Base-by-base conservation (phyloP, 1,284 basidiomycete species). In the Xanthoconium separans region DNA sequence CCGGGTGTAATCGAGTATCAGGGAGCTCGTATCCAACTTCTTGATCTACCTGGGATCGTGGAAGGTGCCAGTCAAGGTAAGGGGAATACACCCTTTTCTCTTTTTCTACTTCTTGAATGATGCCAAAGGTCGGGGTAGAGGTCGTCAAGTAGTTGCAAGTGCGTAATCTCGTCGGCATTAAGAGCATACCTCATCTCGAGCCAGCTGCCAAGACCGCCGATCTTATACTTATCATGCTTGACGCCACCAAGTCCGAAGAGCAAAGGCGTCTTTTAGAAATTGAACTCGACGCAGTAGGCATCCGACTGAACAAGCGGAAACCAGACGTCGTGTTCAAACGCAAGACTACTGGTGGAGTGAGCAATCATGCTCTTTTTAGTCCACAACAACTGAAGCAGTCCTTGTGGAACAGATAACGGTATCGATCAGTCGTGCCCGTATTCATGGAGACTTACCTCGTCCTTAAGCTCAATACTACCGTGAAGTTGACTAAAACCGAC, bases 21-120 rank as follows among this genome's bases (percentile, higher is more conserved):
- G 69, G 95, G 95, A 29, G 93, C 94, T 13, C 82, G 92, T 43
- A 94, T 97, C 54, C 95, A 98, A 68, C 80, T 99, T 44, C 82
- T 98, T 29, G 96, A 99, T 83, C 75, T 99, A 53, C 96, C 96
- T 2, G 96, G 96, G 74, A 99, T 99, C 66, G 94, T 98, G 22
- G 95, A 98, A 73, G 96, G 95, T 43, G 95, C 96, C 8, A 91
- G 91, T 61, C 90, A 93, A 76, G 89, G 87, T 75, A 44, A 44
- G 52, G 30, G 22, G 44, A 22, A 27, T 8, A 2, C 42, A 33
- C 50, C 51, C 18, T 1, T 36, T 39, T 30, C 37, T n/a, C 24
- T n/a, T 9, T 4, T 34, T 47, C 47, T 22, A 33, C 15, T 43
- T 45, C 22, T 50, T 44, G 42, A 41, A 46, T 27, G 2, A n/a